These are phyloP conservation scores for Candida piceae DNA, from an alignment of 805 yeast genomes.

Conservation along the genomic window DNA sequence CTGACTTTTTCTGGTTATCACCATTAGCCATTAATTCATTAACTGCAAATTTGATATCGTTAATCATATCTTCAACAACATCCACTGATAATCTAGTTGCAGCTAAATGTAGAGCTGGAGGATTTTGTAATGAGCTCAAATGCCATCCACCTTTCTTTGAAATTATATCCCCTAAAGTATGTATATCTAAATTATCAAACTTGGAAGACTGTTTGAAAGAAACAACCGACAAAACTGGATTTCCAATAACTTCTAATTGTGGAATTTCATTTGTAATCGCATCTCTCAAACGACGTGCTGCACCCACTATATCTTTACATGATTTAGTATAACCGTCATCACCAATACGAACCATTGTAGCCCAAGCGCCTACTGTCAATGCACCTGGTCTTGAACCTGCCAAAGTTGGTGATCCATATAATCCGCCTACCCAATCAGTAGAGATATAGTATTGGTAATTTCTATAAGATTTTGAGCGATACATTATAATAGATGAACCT, in stretches of 20 bases:
- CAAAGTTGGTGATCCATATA: conserved; percentile 92
- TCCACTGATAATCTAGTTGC: conserved; percentile 66
- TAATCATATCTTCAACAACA: conserved; percentile 54
- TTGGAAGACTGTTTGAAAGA: conserved; percentile 45
- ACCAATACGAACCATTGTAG: conserved; percentile 80
- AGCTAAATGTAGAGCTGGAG: conserved; percentile 89
- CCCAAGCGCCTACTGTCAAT: conserved; percentile 97
- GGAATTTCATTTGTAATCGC: conserved; percentile 44
- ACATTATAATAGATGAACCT: conserved; percentile 91
- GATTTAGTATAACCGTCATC: conserved; percentile 71
- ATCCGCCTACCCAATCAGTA: conserved; percentile 89
- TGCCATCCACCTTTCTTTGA: conserved; percentile 79
- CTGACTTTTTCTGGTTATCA: conserved; percentile 30
- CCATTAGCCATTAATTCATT: conserved; percentile 35
- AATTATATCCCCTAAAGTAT: conserved; percentile 71
- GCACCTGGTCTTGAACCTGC: conserved; percentile 99
- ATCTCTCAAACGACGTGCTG: conserved; percentile 54
- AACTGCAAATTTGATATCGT: conserved; percentile 44
- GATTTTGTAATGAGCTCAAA: conserved; percentile 77
- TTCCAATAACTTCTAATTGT: conserved; percentile 69
- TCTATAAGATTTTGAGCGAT: conserved; percentile 62
- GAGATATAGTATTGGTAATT: conserved; percentile 78
- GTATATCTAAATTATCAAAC: conserved; percentile 58
- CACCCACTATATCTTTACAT: conserved; percentile 59
- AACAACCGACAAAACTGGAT: conserved; percentile 79